Conservation (phyloP, 2,329 filamentous ascomycete species). For the Endothia cerciana region DNA sequence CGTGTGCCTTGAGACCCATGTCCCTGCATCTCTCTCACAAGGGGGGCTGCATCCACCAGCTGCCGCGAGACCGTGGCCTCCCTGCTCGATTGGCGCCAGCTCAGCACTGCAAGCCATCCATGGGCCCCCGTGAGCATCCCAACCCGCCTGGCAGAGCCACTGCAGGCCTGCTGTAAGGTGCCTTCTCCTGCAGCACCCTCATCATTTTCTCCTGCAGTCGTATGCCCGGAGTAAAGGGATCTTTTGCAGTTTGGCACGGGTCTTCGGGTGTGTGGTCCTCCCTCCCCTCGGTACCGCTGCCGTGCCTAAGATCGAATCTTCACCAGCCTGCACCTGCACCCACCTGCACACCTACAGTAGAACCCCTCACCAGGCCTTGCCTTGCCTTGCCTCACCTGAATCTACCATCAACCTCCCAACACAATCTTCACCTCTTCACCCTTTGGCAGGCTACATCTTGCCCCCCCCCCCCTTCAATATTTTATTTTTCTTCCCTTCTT, state of each 20-base stretch:
- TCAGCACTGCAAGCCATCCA: conserved; percentile 19
- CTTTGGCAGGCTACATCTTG: background rate
- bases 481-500: background rate
- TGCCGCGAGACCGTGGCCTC: conserved; percentile 17
- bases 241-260: background rate
- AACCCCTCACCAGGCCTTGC: background rate
- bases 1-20: conserved; percentile 5
- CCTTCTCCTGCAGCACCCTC: background rate
- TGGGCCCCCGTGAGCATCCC: background rate
- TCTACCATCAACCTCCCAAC: background rate
- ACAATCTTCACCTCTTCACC: background rate
- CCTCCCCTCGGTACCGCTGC: background rate
- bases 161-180: background rate
- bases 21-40: conserved; percentile 10
- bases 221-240: background rate
- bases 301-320: conserved; percentile 2
- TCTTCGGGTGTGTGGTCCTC: background rate
- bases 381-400: background rate
- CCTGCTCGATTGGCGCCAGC: conserved; percentile 21
- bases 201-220: background rate
- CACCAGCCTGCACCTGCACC: background rate
- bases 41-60: conserved; percentile 12
- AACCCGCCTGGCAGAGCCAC: background rate
- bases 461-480: background rate
- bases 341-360: too few relatives aligned